These are phyloP conservation scores for Salix purpurea DNA, from an alignment of 345 rosid species.

Conservation along the genomic window DNA sequence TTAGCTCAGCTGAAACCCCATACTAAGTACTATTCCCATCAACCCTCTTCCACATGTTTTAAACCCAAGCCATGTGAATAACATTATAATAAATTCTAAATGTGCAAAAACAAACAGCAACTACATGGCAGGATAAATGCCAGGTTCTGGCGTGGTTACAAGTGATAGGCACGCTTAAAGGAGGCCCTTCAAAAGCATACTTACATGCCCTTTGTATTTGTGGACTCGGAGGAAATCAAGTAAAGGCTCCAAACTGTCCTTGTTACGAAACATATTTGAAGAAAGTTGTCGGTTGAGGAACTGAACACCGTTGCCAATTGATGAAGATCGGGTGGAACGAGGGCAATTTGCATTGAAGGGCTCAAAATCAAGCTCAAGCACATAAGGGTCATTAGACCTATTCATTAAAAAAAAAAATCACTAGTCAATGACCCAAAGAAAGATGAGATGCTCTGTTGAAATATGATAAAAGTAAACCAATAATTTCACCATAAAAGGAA, in stretches of 20 bases:
- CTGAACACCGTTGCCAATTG: constrained; percentile 98
- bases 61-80: not conserved
- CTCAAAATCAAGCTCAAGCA: constrained; percentile 96
- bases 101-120: not conserved
- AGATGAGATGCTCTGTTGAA: not conserved
- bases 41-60: not conserved
- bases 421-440: constrained; percentile 24
- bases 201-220: constrained; percentile 85
- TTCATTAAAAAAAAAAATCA: not conserved
- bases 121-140: not conserved
- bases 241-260: constrained; percentile 86
- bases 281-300: constrained; percentile 97
- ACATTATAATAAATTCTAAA: not conserved
- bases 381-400: constrained; percentile 31
- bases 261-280: constrained; percentile 85
- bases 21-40: not conserved
- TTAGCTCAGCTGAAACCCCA: constrained; percentile 5
- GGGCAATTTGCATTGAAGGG: constrained; percentile 90
- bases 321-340: constrained; percentile 84
- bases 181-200: constrained; percentile 23
- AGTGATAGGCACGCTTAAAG: not conserved
- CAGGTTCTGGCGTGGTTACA: not conserved
- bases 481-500: not conserved
- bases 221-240: constrained; percentile 79
- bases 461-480: not conserved